phyloP scores from a whole-genome alignment of 176 grass and related monocot species.

The Melocanna baccifera region DNA sequence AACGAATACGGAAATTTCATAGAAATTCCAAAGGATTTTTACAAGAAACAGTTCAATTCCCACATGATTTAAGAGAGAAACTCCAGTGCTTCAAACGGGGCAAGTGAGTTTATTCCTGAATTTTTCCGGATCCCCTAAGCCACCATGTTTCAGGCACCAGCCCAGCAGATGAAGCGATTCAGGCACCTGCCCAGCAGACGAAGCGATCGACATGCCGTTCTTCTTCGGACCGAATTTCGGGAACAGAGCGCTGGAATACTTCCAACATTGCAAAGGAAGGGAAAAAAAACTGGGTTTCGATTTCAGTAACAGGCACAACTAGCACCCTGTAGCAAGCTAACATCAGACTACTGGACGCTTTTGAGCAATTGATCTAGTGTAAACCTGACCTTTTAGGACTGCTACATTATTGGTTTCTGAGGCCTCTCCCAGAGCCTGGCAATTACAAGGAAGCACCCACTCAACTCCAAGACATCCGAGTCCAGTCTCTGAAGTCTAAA shows the following conservation, averaged over 20 bases:
- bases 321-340: background rate
- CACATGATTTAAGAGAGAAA: too few relatives aligned
- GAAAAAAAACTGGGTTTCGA: background rate
- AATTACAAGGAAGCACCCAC: slow-evolving; percentile 15
- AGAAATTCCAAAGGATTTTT: too few relatives aligned
- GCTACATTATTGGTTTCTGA: slow-evolving; percentile 23
- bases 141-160: background rate
- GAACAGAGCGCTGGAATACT: background rate
- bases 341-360: background rate
- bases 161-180: background rate
- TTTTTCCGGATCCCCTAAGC: background rate
- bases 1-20: too few relatives aligned
- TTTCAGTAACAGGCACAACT: slow-evolving; percentile 6
- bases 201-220: background rate
- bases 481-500: slow-evolving; percentile 15
- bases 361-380: background rate
- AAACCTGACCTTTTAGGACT: background rate
- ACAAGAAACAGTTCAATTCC: too few relatives aligned
- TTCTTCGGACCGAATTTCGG: background rate
- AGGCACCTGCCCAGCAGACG: background rate
- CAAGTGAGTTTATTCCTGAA: background rate
- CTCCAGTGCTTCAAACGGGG: too few relatives aligned
- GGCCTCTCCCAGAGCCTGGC: background rate
- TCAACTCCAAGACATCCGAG: background rate
- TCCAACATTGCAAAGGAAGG: background rate